phyloP scores from a whole-genome alignment of 2,329 filamentous ascomycete species.

The Hymenoscyphus repandus region DNA sequence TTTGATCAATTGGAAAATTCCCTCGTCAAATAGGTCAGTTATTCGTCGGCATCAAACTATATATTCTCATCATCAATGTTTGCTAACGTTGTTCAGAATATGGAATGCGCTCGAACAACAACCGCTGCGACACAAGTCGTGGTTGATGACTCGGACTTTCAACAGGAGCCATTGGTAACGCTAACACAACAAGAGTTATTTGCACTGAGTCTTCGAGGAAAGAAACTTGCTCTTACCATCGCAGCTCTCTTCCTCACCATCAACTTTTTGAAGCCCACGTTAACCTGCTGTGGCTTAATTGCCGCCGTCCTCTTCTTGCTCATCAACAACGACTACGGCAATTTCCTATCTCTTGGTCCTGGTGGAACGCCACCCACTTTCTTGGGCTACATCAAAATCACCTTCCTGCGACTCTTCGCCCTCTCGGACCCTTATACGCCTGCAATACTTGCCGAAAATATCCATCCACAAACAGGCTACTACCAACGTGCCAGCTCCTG shows the following conservation, averaged over 20 bases:
- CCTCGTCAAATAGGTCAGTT: conserved; percentile 53
- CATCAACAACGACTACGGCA: conserved; percentile 66
- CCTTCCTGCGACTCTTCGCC: conserved; percentile 65
- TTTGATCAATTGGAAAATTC: conserved; percentile 73
- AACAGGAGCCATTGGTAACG: conserved; percentile 16
- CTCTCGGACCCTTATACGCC: conserved; percentile 65
- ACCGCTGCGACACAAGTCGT: conserved; percentile 16
- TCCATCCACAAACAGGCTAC: conserved; percentile 53
- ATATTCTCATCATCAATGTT: conserved; percentile 64
- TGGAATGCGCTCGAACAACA: conserved; percentile 10
- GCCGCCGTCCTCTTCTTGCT: conserved; percentile 41
- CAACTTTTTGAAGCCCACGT: conserved; percentile 43
- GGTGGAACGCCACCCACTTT: conserved; percentile 75
- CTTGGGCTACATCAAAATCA: conserved; percentile 67
- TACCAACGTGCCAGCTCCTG: conserved; percentile 38
- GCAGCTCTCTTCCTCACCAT: conserved; percentile 47
- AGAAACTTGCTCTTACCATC: conserved; percentile 40
- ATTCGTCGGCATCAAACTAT: conserved; percentile 61
- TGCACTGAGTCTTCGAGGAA: conserved; percentile 27
- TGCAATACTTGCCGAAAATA: conserved; percentile 44
- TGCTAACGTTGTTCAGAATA: conserved; percentile 42
- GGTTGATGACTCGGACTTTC: conserved; percentile 13
- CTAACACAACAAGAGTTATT: conserved; percentile 26
- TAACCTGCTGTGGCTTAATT: conserved; percentile 45
- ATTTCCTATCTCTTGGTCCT: conserved; percentile 72